These are phyloP conservation scores for Cyclotella choctawhatcheeana DNA, from an alignment of 108 stramenopile species.

Conservation along the genomic window DNA sequence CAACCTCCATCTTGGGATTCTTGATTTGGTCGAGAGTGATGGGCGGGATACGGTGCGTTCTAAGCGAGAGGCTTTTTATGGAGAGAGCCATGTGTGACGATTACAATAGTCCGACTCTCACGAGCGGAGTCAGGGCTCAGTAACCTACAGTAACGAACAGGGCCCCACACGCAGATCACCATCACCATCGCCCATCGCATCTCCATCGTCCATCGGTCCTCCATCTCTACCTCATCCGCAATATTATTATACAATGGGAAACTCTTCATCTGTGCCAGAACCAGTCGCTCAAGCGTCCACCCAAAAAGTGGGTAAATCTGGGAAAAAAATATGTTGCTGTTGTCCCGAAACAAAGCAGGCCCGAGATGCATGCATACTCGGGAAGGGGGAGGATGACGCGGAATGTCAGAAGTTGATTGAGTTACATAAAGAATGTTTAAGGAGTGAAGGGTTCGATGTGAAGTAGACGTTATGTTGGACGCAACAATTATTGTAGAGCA, in stretches of 20 bases:
- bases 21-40: too few relatives aligned
- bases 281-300: background rate
- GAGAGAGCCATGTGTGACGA: too few relatives aligned
- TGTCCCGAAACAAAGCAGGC: conserved; percentile 97
- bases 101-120: background rate
- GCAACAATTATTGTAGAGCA: too few relatives aligned
- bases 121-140: background rate
- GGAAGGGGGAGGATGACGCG: conserved; percentile 89
- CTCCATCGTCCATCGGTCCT: too few relatives aligned
- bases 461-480: too few relatives aligned
- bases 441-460: conserved; percentile 95
- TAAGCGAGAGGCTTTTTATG: too few relatives aligned
- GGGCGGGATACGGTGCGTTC: too few relatives aligned
- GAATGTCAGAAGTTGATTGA: conserved; percentile 92
- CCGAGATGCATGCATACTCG: conserved; percentile 95
- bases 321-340: conserved; percentile 98
- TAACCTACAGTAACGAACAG: too few relatives aligned
- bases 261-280: conserved; percentile 44
- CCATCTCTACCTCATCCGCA: too few relatives aligned
- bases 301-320: conserved; percentile 91
- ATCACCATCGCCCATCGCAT: too few relatives aligned
- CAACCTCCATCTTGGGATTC: too few relatives aligned
- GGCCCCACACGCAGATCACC: too few relatives aligned
- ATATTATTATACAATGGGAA: conserved; percentile 63
- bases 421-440: conserved; percentile 95